Base-by-base conservation (phyloP, 139 green algal species). In the Chlorella sorokiniana region DNA sequence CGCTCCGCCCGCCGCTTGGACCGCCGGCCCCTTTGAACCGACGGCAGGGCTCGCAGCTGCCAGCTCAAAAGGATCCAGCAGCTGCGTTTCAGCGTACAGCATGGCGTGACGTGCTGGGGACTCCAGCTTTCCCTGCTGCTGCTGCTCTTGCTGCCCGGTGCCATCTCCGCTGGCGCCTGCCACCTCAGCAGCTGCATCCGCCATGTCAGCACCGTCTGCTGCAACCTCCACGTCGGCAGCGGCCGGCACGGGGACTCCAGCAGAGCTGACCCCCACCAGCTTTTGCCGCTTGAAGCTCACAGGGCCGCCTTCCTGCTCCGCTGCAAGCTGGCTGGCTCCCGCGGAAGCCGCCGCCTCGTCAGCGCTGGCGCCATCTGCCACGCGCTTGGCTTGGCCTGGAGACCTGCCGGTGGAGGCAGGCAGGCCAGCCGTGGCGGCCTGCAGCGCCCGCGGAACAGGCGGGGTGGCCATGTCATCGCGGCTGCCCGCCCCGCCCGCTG, bases 121-220 rank as follows among this genome's bases (percentile, higher is more conserved):
- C 16, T 35, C 38, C 25, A 8, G 16, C 37, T 4, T 9, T 1
- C n/a, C 65, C 8, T 33, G 35, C 11, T 29, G 37, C 20, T 72
- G 16, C 65, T 72, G 65, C 65, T 72, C 25, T 5, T 31, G 2
- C 37, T 72, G 40, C 67, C n/a, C n/a, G 29, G 10, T 33, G 27
- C 61, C n/a, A 33, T 10, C n/a, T 37, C n/a, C 61, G n/a, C 61
- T 5, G 27, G 61, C 9, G 52, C 5, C 52, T 61, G 52, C 52
- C 27, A 2, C 23, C 61, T n/a, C 29, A 38, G 29, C 61, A 38
- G 29, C 61, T 22, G 67, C 41, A 37, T 74, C 40, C 11, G 8
- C 40, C 67, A 74, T 74, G 25, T 74, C 67, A 56, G 41, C 67
- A 74, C 44, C 67, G 25, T 8, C 40, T 25, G 67, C 67, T 40